Evolutionary conservation across 805 yeast genomes (phyloP).

Genomic region (Candida loeiensis): DNA sequence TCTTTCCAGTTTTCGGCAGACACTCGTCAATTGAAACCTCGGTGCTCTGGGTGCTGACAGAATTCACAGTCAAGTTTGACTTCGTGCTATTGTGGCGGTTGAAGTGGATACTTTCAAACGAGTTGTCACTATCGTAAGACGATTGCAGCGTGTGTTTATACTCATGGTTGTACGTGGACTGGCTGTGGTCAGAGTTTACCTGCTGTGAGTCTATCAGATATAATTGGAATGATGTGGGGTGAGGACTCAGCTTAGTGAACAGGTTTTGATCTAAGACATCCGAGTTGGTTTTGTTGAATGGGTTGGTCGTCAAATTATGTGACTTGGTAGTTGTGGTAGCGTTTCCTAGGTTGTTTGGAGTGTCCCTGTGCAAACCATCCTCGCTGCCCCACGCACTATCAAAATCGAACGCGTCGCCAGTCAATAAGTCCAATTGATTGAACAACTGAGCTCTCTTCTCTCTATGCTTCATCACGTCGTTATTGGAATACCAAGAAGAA

Average conservation of each 20-base stretch:
- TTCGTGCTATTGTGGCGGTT: slow-evolving; percentile 11
- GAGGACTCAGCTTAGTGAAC: too few species aligned
- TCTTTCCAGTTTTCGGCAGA: background rate
- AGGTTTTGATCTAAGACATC: too few species aligned
- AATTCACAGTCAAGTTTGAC: slow-evolving; percentile 10
- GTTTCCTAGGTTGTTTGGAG: too few species aligned
- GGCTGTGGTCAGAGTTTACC: too few species aligned
- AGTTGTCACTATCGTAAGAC: slow-evolving; percentile 3
- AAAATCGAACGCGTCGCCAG: slow-evolving; percentile 1
- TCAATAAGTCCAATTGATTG: slow-evolving; percentile 5
- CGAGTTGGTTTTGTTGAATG: too few species aligned
- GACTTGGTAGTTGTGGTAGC: too few species aligned
- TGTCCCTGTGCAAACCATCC: background rate
- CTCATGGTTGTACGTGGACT: too few species aligned
- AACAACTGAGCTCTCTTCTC: slow-evolving; percentile 6
- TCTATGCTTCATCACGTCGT: slow-evolving; percentile 3
- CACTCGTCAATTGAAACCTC: slow-evolving; percentile 2
- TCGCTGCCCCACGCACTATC: background rate
- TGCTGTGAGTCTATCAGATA: too few species aligned
- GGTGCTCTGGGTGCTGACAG: slow-evolving; percentile 8
- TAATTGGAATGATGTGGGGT: too few species aligned
- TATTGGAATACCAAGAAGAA: background rate
- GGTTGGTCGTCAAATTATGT: too few species aligned
- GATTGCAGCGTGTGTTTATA: background rate
- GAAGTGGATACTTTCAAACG: slow-evolving; percentile 7